Conservation (phyloP, 1,284 basidiomycete species). For the Jaminaea rosea region DNA sequence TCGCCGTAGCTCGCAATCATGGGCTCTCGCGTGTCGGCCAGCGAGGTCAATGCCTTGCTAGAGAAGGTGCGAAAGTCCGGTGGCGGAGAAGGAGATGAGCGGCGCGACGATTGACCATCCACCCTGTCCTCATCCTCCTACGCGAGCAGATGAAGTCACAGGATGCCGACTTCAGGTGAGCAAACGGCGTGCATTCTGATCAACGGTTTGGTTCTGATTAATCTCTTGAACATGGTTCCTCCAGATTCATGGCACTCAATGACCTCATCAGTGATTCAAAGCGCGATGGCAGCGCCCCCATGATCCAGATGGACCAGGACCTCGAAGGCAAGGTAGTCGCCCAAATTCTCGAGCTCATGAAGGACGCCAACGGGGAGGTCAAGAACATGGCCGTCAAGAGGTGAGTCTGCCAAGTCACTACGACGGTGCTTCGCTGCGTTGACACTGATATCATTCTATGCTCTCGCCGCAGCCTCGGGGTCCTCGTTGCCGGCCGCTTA, state of each 20-base stretch:
- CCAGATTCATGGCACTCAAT: constrained; percentile 42
- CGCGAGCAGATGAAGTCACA: constrained; percentile 34
- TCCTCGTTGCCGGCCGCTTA: constrained; percentile 76
- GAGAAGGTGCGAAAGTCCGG: constrained; percentile 24
- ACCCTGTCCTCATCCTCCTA: background rate
- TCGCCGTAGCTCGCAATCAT: too few relatives aligned
- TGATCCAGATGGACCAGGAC: constrained; percentile 20
- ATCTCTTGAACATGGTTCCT: too few relatives aligned
- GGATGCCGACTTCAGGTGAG: constrained; percentile 35
- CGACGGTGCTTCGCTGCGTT: too few relatives aligned
- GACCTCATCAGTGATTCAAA: constrained; percentile 26
- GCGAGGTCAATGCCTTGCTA: constrained; percentile 26
- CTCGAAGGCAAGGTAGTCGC: constrained; percentile 67
- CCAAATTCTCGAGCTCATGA: constrained; percentile 71
- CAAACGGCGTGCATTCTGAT: too few relatives aligned
- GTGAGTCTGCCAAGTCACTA: constrained; percentile 50
- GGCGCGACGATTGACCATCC: background rate
- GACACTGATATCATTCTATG: background rate
- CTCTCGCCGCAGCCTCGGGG: constrained; percentile 58
- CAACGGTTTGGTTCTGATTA: too few relatives aligned
- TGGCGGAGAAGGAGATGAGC: background rate
- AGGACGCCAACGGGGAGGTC: constrained; percentile 92
- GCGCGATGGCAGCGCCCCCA: background rate
- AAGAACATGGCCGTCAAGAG: constrained; percentile 95
- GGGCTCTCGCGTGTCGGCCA: constrained; percentile 18